Percentiles rank a stretch among this genome's conserved stretches.
These are phyloP conservation scores for Alternaria metachromatica DNA, from an alignment of 2,329 filamentous ascomycete species.

Conservation along the genomic window DNA sequence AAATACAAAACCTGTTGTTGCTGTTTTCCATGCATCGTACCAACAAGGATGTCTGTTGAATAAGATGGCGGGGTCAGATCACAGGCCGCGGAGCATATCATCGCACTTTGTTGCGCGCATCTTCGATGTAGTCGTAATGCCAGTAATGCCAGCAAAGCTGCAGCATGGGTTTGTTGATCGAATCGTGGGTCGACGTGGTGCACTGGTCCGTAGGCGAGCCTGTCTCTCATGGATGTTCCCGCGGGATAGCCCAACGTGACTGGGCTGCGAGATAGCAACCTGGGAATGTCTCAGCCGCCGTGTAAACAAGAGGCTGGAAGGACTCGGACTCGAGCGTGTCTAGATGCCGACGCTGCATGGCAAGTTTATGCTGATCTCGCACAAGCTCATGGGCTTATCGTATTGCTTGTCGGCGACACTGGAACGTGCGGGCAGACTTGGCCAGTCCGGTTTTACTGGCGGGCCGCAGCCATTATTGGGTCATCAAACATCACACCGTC, in stretches of 20 bases:
- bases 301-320: slow-evolving; percentile 12
- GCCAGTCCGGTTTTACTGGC: slow-evolving; percentile 5
- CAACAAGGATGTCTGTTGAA: neutral
- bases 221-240: slow-evolving; percentile 10
- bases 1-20: neutral
- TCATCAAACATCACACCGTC: slow-evolving; percentile 13
- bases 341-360: neutral
- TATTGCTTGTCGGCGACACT: slow-evolving; percentile 4
- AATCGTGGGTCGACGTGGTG: slow-evolving; percentile 3
- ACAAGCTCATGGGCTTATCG: slow-evolving; percentile 9
- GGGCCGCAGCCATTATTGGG: slow-evolving; percentile 12
- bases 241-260: neutral
- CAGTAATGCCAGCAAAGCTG: neutral
- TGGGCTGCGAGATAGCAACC: slow-evolving; percentile 4
- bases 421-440: slow-evolving; percentile 8
- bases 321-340: neutral
- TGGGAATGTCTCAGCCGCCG: slow-evolving; percentile 1
- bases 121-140: slow-evolving; percentile 1
- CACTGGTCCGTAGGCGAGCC: neutral
- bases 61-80: neutral
- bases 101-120: neutral
- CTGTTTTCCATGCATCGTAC: neutral
- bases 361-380: slow-evolving; percentile 2
- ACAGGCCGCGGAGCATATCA: neutral
- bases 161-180: neutral